phyloP scores from a whole-genome alignment of 208 protist species.

The Spongospora subterranea region DNA sequence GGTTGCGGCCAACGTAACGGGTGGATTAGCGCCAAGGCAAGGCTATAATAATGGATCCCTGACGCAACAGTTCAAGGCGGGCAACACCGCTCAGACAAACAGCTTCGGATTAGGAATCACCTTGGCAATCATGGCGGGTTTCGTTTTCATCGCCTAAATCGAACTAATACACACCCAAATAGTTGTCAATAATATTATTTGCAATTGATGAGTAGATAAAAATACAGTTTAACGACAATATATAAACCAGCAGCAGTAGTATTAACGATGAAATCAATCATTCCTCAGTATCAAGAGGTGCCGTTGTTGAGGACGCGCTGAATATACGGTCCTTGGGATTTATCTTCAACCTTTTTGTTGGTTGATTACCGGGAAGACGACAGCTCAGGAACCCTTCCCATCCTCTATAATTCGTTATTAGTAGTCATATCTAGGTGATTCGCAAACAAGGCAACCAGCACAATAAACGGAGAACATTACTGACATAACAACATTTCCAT shows the following conservation, averaged over 20 bases:
- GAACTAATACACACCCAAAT: neutral
- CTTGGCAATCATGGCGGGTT: neutral
- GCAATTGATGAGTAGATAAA: neutral
- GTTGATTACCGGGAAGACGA: neutral
- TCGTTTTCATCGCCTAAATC: neutral
- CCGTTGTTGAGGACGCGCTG: neutral
- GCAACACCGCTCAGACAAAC: neutral
- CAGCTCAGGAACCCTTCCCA: conserved; percentile 54
- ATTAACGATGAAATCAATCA: neutral
- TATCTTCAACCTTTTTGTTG: neutral
- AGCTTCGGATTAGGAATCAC: too few relatives aligned
- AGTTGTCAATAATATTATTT: neutral
- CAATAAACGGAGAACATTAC: too few relatives aligned
- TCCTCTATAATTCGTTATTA: neutral
- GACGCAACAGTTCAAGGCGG: neutral
- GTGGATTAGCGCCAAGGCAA: neutral
- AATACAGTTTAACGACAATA: neutral
- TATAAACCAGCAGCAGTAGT: neutral
- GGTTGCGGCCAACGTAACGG: neutral
- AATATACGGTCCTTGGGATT: conserved; percentile 33
- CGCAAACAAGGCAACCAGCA: too few relatives aligned
- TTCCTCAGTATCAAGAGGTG: neutral
- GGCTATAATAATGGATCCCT: neutral
- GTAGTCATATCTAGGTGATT: too few relatives aligned
- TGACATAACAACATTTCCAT: conserved; percentile 36